Evolutionary conservation across 805 yeast genomes (phyloP).

Genomic region (Deakozyma indianensis): DNA sequence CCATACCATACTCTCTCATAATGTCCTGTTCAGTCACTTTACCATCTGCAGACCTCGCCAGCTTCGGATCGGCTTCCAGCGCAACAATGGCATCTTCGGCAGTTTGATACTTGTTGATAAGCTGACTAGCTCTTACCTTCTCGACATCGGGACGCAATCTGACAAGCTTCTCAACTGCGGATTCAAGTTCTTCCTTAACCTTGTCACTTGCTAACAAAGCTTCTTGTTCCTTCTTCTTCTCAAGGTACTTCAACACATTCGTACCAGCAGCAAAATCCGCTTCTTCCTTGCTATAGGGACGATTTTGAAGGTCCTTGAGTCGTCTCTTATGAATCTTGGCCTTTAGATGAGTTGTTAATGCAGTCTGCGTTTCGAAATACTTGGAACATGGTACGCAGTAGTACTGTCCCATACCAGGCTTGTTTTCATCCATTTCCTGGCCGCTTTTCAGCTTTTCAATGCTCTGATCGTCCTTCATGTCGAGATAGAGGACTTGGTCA

Average conservation of each 20-base stretch:
- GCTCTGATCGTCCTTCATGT: constrained; percentile 49
- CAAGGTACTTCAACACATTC: constrained; percentile 53
- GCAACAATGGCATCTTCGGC: neutral
- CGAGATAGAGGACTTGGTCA: constrained; percentile 63
- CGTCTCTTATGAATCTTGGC: constrained; percentile 79
- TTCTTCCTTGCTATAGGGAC: constrained; percentile 79
- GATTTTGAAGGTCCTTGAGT: constrained; percentile 55
- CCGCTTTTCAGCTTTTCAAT: constrained; percentile 46
- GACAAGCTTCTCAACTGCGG: neutral
- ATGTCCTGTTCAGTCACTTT: neutral
- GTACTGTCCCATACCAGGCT: constrained; percentile 89
- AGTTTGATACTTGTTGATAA: neutral
- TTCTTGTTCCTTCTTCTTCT: constrained; percentile 34
- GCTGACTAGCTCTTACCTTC: neutral
- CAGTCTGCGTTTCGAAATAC: constrained; percentile 66
- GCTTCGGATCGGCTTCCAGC: neutral
- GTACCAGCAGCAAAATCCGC: constrained; percentile 84
- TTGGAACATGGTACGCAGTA: constrained; percentile 92
- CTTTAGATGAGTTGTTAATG: constrained; percentile 58
- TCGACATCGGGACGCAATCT: neutral
- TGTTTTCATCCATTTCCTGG: constrained; percentile 78
- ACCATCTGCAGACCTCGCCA: neutral
- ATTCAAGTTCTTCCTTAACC: constrained; percentile 2
- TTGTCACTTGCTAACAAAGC: constrained; percentile 8
- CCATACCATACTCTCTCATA: neutral